A percentile compares a stretch with the other conserved stretches of the same genome.
These are phyloP conservation scores for Flaveria robusta DNA, from an alignment of 129 eudicot species.

Conservation along the genomic window DNA sequence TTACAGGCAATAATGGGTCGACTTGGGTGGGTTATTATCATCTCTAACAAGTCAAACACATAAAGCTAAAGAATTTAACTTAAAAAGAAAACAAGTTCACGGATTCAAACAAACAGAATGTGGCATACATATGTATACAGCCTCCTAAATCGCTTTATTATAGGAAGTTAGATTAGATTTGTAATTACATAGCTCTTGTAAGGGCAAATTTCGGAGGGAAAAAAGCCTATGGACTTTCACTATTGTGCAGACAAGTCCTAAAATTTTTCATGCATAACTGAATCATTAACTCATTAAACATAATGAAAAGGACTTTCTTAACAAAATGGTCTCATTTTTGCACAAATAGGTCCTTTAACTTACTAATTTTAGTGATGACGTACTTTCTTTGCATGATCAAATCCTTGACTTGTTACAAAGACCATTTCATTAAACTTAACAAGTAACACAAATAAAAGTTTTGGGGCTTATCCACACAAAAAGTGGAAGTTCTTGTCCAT, in stretches of 20 bases:
- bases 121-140: not conserved
- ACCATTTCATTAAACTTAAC: not conserved
- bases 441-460: not conserved
- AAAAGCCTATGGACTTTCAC: not conserved
- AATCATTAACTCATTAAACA: not conserved
- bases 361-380: not conserved
- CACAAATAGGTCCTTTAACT: not conserved
- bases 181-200: not conserved
- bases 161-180: not conserved
- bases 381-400: not conserved
- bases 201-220: not conserved
- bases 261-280: not conserved
- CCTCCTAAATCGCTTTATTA: not conserved
- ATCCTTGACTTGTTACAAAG: not conserved
- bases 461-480: not conserved
- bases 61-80: not conserved
- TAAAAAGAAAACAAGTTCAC: not conserved
- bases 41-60: not conserved
- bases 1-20: not conserved
- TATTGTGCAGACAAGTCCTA: not conserved
- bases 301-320: not conserved
- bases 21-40: constrained; percentile 1
- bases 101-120: not conserved
- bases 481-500: not conserved
- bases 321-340: not conserved